Evolutionary conservation across 1,284 basidiomycete genomes (phyloP).

Genomic region (Boletus sp.): DNA sequence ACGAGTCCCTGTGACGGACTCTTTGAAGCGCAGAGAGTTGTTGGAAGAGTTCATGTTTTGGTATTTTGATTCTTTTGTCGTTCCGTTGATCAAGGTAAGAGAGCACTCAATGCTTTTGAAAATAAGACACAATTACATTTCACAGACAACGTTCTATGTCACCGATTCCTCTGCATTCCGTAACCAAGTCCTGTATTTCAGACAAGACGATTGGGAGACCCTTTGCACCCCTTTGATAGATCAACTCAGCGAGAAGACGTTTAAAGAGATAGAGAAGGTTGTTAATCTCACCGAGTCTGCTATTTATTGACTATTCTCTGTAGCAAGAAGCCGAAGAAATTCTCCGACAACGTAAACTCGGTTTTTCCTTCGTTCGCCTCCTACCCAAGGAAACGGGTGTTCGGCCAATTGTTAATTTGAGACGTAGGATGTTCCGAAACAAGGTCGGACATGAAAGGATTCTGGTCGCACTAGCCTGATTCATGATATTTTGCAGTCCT

Average conservation of each 20-base stretch:
- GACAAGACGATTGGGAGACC: constrained; percentile 90
- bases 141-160: constrained; percentile 87
- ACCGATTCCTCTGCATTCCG: constrained; percentile 89
- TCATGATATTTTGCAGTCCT: constrained; percentile 23
- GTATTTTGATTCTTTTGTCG: constrained; percentile 86
- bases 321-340: constrained; percentile 65
- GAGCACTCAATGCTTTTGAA: background rate
- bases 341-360: constrained; percentile 64
- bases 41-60: constrained; percentile 86
- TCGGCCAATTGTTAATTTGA: constrained; percentile 91
- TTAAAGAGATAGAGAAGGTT: constrained; percentile 58
- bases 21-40: constrained; percentile 70
- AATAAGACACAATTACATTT: background rate
- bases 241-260: constrained; percentile 64
- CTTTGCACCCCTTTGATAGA: constrained; percentile 80
- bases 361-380: constrained; percentile 83
- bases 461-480: background rate
- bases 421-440: constrained; percentile 49
- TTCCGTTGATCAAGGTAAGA: constrained; percentile 74
- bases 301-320: constrained; percentile 8
- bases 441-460: constrained; percentile 12
- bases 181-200: constrained; percentile 89
- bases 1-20: constrained; percentile 62
- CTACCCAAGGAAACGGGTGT: constrained; percentile 94
- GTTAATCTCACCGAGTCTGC: constrained; percentile 2